A percentile compares a stretch with the other conserved stretches of the same genome.
These are phyloP conservation scores for Aspergillus baeticus DNA, from an alignment of 495 filamentous ascomycete species.

Conservation along the genomic window DNA sequence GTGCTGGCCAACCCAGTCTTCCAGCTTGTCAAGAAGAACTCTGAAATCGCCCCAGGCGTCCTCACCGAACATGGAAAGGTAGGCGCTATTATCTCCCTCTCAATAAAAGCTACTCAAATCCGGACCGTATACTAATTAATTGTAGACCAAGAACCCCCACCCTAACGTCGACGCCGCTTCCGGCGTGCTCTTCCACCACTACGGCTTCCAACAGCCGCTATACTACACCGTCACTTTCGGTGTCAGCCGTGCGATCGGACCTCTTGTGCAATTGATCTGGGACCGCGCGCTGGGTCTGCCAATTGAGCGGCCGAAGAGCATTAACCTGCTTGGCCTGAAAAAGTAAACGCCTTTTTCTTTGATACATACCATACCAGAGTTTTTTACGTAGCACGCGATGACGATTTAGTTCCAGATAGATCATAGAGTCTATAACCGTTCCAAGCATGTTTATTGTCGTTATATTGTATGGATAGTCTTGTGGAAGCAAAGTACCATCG, in stretches of 20 bases:
- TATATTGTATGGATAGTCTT: too few species aligned
- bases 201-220: conserved; percentile 91
- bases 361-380: neutral
- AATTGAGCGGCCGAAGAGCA: conserved; percentile 98
- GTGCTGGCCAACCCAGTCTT: conserved; percentile 88
- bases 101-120: too few species aligned
- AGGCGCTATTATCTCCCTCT: too few species aligned
- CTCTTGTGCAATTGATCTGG: conserved; percentile 93
- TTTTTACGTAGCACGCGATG: neutral
- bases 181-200: conserved; percentile 95
- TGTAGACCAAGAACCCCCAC: conserved; percentile 91
- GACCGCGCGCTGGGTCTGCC: conserved; percentile 90
- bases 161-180: conserved; percentile 93
- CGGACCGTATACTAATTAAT: neutral
- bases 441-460: too few species aligned
- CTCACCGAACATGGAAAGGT: conserved; percentile 90
- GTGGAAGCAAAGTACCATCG: too few species aligned
- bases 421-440: conserved; percentile 1
- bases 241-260: conserved; percentile 86
- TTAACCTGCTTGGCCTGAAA: conserved; percentile 81
- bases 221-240: conserved; percentile 99
- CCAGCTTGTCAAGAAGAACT: conserved; percentile 87
- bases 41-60: conserved; percentile 77
- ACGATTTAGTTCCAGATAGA: conserved; percentile 3
- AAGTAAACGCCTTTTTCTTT: conserved; percentile 24